These are phyloP conservation scores for Lyophyllum shimeji DNA, from an alignment of 768 basidiomycete genomes.

Conservation along the genomic window DNA sequence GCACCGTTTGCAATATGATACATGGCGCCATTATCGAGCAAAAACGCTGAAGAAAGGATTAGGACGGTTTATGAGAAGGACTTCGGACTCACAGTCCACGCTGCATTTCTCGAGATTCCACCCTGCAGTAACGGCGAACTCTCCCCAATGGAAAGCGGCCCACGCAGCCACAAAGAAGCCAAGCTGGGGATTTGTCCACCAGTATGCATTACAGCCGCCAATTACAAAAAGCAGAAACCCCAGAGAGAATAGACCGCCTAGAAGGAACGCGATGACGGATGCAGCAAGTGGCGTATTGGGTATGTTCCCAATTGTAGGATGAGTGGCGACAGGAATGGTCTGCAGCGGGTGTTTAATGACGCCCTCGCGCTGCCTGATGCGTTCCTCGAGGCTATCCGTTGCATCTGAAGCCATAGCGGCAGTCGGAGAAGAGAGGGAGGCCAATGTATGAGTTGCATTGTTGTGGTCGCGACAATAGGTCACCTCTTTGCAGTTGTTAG, in stretches of 20 bases:
- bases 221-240: conserved; percentile 50
- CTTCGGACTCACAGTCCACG: conserved; percentile 77
- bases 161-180: conserved; percentile 83
- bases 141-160: conserved; percentile 89
- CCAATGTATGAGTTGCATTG: conserved; percentile 16
- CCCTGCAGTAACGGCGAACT: conserved; percentile 93
- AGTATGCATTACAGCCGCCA: conserved; percentile 43
- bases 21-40: conserved; percentile 83
- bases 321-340: conserved; percentile 46
- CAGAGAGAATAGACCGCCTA: conserved; percentile 70
- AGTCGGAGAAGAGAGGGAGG: conserved; percentile 17
- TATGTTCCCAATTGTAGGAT: conserved; percentile 51
- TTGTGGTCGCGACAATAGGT: conserved; percentile 20
- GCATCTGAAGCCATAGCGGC: conserved; percentile 30
- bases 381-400: conserved; percentile 38
- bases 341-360: conserved; percentile 42
- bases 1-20: conserved; percentile 84
- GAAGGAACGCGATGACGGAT: conserved; percentile 77
- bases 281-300: conserved; percentile 90
- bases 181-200: conserved; percentile 75
- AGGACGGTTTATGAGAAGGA: not conserved
- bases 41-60: conserved; percentile 62
- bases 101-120: conserved; percentile 94
- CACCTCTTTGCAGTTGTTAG: conserved; percentile 26
- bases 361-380: conserved; percentile 40